These are phyloP conservation scores for Xylaria castorea DNA, from an alignment of 495 filamentous ascomycete genomes.

Conservation along the genomic window DNA sequence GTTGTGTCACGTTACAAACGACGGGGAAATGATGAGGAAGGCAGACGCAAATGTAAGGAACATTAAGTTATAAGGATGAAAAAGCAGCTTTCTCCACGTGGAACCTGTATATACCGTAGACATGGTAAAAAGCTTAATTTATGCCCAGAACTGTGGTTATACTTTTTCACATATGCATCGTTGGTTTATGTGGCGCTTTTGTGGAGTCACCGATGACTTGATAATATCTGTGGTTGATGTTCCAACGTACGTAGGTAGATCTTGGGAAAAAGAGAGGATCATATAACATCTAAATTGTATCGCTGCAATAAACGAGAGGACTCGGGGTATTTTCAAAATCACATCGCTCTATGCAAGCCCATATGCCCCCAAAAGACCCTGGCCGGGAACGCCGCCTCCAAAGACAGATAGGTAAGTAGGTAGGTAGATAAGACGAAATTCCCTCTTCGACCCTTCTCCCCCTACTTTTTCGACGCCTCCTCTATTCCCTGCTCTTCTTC, in stretches of 20 bases:
- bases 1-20: not conserved
- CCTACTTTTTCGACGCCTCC: not conserved
- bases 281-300: constrained; percentile 8
- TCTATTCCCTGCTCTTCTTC: not conserved
- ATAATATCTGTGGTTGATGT: not conserved
- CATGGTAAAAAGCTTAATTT: not conserved
- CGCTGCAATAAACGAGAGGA: constrained; percentile 22
- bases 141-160: not conserved
- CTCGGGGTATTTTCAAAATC: constrained; percentile 19
- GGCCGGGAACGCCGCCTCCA: constrained; percentile 4
- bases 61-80: not conserved
- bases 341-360: constrained; percentile 23
- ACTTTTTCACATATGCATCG: not conserved
- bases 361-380: not conserved
- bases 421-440: not conserved
- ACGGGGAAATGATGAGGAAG: not conserved
- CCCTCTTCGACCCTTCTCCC: not conserved
- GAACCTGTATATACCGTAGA: not conserved
- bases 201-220: not conserved
- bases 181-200: not conserved
- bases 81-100: not conserved
- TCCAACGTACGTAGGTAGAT: not conserved
- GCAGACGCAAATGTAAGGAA: not conserved
- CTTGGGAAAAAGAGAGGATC: not conserved
- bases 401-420: not conserved